phyloP scores from a whole-genome alignment of 441 rosid genomes.

The Theobroma grandiflorum region DNA sequence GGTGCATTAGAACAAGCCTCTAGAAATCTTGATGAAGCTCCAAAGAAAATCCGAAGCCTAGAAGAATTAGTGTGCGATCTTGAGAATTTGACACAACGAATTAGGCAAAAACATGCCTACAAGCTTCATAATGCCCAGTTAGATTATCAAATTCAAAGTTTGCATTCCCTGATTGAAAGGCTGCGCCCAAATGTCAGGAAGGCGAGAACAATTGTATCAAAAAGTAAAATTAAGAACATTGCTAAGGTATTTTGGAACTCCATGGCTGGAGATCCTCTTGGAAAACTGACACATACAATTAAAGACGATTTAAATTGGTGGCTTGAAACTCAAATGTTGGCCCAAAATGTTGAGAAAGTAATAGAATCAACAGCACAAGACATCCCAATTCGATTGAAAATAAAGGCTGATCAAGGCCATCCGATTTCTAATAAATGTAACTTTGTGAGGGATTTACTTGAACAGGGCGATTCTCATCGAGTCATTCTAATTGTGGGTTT shows the following conservation, averaged over 20 bases:
- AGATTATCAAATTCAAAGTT: constrained; percentile 33
- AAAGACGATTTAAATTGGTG: constrained; percentile 37
- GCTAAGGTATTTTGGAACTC: constrained; percentile 34
- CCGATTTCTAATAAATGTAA: constrained; percentile 34
- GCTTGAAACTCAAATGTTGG: constrained; percentile 41
- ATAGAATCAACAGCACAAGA: constrained; percentile 36
- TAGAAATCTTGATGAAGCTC: constrained; percentile 42
- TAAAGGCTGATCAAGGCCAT: constrained; percentile 36
- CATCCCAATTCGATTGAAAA: constrained; percentile 24
- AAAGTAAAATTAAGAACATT: constrained; percentile 27
- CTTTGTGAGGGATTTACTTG: constrained; percentile 33
- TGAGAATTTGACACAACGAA: constrained; percentile 30
- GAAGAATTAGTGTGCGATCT: constrained; percentile 30
- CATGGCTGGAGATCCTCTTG: constrained; percentile 38
- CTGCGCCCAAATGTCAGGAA: constrained; percentile 34
- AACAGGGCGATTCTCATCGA: constrained; percentile 27
- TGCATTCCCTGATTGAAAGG: constrained; percentile 34
- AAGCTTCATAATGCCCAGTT: constrained; percentile 39
- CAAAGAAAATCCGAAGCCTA: constrained; percentile 35
- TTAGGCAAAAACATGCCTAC: constrained; percentile 33
- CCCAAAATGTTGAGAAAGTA: constrained; percentile 35
- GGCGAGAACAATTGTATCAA: constrained; percentile 29
- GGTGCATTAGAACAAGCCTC: constrained; percentile 35
- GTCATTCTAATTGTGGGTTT: constrained; percentile 36
- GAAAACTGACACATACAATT: constrained; percentile 31